Conservation (phyloP, 345 rosid species). For the Citropsis articulata region DNA sequence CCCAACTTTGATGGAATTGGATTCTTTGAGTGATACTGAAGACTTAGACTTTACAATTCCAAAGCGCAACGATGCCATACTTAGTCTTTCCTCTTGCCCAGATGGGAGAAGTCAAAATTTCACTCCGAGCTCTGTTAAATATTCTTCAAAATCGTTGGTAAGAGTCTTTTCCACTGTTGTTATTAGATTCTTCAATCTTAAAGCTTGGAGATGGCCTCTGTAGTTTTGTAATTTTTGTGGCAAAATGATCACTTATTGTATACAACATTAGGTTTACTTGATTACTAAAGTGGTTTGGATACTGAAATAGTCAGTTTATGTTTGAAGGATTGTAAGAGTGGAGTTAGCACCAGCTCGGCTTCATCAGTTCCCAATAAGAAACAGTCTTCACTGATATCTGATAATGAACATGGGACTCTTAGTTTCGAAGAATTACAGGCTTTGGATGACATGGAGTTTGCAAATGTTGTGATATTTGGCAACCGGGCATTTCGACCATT, state of each 20-base stretch:
- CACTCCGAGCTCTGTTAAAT: slow-evolving; percentile 21
- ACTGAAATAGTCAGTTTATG: slow-evolving; percentile 24
- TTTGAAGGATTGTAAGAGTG: slow-evolving; percentile 48
- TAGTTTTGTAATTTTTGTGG: not conserved
- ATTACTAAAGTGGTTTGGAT: slow-evolving; percentile 9
- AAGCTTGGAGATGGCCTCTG: not conserved
- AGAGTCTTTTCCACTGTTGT: slow-evolving; percentile 2
- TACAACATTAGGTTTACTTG: not conserved
- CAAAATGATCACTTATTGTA: not conserved
- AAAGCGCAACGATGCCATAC: slow-evolving; percentile 20
- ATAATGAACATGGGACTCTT: slow-evolving; percentile 35
- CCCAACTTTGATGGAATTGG: slow-evolving; percentile 46
- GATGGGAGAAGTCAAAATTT: not conserved
- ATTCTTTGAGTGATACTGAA: slow-evolving; percentile 56
- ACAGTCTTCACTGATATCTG: slow-evolving; percentile 19
- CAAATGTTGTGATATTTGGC: slow-evolving; percentile 82
- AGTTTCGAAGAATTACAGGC: slow-evolving; percentile 66
- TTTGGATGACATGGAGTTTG: slow-evolving; percentile 80
- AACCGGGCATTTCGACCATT: slow-evolving; percentile 61
- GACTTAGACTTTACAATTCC: slow-evolving; percentile 22
- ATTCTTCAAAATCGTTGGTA: slow-evolving; percentile 43
- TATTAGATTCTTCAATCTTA: not conserved
- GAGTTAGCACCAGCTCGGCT: slow-evolving; percentile 38
- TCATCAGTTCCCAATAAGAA: slow-evolving; percentile 41
- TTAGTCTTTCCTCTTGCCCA: slow-evolving; percentile 9